Percentiles rank a stretch among this genome's conserved stretches.
Evolutionary conservation across 805 yeast genomes (phyloP).

Genomic region (Spathaspora hagerdaliae): DNA sequence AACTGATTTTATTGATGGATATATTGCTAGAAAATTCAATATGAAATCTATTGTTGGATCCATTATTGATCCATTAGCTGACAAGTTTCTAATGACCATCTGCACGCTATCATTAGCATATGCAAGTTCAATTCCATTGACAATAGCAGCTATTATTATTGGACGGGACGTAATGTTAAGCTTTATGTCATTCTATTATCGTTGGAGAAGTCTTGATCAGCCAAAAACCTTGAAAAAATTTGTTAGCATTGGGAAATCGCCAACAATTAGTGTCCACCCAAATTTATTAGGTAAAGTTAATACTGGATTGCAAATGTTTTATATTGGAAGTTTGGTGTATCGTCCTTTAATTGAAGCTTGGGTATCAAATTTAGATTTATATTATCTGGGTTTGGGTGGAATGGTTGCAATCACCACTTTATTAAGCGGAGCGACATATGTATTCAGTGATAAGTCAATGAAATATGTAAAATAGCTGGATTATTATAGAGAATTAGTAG

Average conservation of each 20-base stretch:
- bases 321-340: slow-evolving; percentile 53
- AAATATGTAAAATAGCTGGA: slow-evolving; percentile 36
- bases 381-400: slow-evolving; percentile 23
- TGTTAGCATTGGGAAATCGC: slow-evolving; percentile 69
- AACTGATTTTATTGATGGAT: slow-evolving; percentile 92
- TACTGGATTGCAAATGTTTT: slow-evolving; percentile 90
- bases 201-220: slow-evolving; percentile 69
- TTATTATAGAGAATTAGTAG: slow-evolving; percentile 5
- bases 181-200: slow-evolving; percentile 62
- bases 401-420: slow-evolving; percentile 57
- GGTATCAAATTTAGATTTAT: slow-evolving; percentile 7
- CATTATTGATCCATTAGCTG: slow-evolving; percentile 93
- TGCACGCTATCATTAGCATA: slow-evolving; percentile 76
- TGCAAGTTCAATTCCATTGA: slow-evolving; percentile 61
- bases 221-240: slow-evolving; percentile 71
- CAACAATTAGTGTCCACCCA: slow-evolving; percentile 85
- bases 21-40: slow-evolving; percentile 76
- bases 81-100: slow-evolving; percentile 82
- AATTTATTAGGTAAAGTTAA: slow-evolving; percentile 81
- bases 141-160: slow-evolving; percentile 63
- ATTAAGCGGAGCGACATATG: slow-evolving; percentile 73
- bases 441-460: slow-evolving; percentile 67
- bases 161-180: slow-evolving; percentile 82
- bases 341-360: slow-evolving; percentile 27
- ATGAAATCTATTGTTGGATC: slow-evolving; percentile 83